Conservation (phyloP, 306 rosid genomes). For the Lotus japonicus region DNA sequence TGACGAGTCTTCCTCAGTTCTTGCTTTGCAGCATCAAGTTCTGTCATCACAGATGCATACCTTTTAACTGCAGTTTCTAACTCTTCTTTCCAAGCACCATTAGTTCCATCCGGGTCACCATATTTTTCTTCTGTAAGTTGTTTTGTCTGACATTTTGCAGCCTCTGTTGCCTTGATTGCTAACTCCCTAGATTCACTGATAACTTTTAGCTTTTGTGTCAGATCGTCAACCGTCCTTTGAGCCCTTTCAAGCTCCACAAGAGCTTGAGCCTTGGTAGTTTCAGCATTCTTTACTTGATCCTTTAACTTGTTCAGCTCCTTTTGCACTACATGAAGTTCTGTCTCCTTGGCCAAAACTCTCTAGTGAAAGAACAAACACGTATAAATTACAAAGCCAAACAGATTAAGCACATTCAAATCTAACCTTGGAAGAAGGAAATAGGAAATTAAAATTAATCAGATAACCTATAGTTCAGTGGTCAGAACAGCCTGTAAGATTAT, state of each 20-base stretch:
- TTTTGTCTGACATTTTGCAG: constrained; percentile 53
- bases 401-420: not conserved
- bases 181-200: constrained; percentile 63
- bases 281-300: constrained; percentile 79
- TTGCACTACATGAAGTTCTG: constrained; percentile 69
- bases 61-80: constrained; percentile 59
- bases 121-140: constrained; percentile 54
- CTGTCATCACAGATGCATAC: constrained; percentile 52
- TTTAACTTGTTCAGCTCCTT: constrained; percentile 80
- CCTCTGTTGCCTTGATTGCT: constrained; percentile 55
- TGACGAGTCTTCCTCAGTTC: constrained; percentile 65
- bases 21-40: constrained; percentile 82
- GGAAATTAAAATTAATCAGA: not conserved
- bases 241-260: constrained; percentile 76
- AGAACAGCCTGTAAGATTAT: not conserved
- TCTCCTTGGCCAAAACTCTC: constrained; percentile 86
- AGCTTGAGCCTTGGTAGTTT: constrained; percentile 78
- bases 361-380: constrained; percentile 31
- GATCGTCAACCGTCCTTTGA: constrained; percentile 51
- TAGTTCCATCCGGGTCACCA: constrained; percentile 31
- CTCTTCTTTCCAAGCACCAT: constrained; percentile 63
- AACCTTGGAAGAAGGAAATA: not conserved
- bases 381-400: not conserved
- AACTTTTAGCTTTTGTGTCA: constrained; percentile 52
- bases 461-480: not conserved